Base-by-base conservation (phyloP, 345 rosid species). In the Hevea brasiliensis region DNA sequence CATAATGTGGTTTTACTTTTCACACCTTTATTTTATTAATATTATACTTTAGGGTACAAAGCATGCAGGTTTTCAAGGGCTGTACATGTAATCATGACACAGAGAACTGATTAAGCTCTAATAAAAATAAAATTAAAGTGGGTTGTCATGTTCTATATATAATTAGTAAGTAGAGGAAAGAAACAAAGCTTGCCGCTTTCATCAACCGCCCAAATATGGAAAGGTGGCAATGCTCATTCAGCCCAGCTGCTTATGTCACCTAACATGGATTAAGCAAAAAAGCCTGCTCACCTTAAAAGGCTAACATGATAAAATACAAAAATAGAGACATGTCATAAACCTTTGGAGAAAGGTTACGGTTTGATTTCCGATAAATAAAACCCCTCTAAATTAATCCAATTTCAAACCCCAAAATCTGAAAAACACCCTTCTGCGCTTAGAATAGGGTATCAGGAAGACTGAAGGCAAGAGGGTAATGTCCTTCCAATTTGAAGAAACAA, bases 121-220 rank as follows among this genome's bases (percentile, higher is more conserved):
- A 61, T 18, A 7, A 14, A 0, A 61, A 59, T 27, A 60, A 12
- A 63, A 41, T n/a, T 63, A 63, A 64, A 64, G 53, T 42, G 51
- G 14, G n/a, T 64, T 8, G 3, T 9, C 32, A 3, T 37, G 21
- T 13, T 60, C 18, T 24, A 50, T 68, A 58, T 17, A 24, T 41
- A 44, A 65, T 61, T 59, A 55, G 50, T 41, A 7, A 61, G 58
- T 45, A 61, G 48, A 58, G 47, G 44, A 67, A 56, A 62, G 67
- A 70, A 53, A 73, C 80, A 76, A 58, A 53, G 48, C 27, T 69
- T 37, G 80, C 77, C 72, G 70, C 72, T 70, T 64, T 65, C 50
- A 54, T 65, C 48, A 73, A 60, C 80, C 63, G 47, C 57, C 75
- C 71, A 68, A 51, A 76, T 12, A 74, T 9, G 78, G 74, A 75